Evolutionary conservation across 768 basidiomycete species (phyloP), one percentile per base, ranked within the genome.

Genomic region (Suillus bovinus): DNA sequence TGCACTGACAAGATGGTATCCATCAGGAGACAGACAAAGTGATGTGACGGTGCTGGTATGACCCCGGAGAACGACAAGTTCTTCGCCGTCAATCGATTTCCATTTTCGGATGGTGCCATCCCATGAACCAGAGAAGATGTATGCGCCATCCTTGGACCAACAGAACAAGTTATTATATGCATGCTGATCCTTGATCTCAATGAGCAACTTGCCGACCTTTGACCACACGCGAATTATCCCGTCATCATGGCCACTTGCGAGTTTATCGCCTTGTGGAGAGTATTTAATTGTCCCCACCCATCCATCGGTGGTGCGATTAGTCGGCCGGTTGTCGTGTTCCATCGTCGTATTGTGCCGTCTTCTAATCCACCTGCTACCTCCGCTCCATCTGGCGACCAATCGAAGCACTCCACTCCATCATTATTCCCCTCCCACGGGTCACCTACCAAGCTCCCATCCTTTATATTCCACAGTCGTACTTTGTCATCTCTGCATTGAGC

Each of bases 321-420:
- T 55, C 53, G n/a, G 13, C 34, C 53, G 24, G 62, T 55, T 10
- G 34, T 16, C 4, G 60, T n/a, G 38, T 69, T 62, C 62, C 69
- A 71, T 8, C 65, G 31, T 17, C 60, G 47, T 11, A 67, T 64
- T 4, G 59, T 61, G 5, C 44, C 64, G 41, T 70, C 58, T 3
- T 27, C 0, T 7, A 57, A 38, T 13, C 58, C 64, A 7, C 59
- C 59, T 9, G 58, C 69, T 1, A 70, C 47, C n/a, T 53, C 44
- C 16, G 29, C 47, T 7, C 66, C 59, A 44, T 66, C 55, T 1
- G 42, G 61, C 11, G 70, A 71, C 36, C 68, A 66, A 24, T 53
- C 65, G 11, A 67, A 36, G 29, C 53, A 38, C 17, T 4, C 1
- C 16, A 64, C 56, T 5, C 42, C 17, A 1, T 34, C 50, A 20